Evolutionary conservation across 208 protist species (phyloP).

Genomic region (Trichomonas gallinae): DNA sequence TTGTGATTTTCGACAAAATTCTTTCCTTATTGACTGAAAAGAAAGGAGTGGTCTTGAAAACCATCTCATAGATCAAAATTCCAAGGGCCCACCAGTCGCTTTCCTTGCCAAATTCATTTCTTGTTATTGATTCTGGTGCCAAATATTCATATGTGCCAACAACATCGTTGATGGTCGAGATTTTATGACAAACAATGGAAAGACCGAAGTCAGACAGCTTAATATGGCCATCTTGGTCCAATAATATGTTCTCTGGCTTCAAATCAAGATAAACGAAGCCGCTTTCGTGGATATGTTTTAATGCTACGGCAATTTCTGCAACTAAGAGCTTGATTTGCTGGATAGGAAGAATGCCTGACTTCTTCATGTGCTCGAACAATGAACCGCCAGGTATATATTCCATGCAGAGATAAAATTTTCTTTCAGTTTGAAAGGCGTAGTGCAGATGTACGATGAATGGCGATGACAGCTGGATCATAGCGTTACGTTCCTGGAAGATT

Average conservation of each 20-base stretch:
- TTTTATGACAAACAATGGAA: background rate
- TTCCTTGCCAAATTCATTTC: no score
- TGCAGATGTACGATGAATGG: slow-evolving; percentile 44
- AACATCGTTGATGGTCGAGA: background rate
- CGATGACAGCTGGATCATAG: background rate
- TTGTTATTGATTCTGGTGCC: no score
- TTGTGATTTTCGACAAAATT: slow-evolving; percentile 52
- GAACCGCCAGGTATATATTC: slow-evolving; percentile 47
- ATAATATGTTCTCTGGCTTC: slow-evolving; percentile 56
- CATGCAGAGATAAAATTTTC: slow-evolving; percentile 43
- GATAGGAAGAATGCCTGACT: slow-evolving; percentile 22
- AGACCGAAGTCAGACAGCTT: slow-evolving; percentile 34
- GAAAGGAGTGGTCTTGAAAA: slow-evolving; percentile 53
- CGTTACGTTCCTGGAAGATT: background rate
- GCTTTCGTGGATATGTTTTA: slow-evolving; percentile 43
- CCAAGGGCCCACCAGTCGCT: slow-evolving; percentile 64
- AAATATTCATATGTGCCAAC: slow-evolving; percentile 4
- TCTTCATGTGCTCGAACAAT: slow-evolving; percentile 42
- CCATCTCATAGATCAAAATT: slow-evolving; percentile 59
- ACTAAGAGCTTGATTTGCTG: background rate
- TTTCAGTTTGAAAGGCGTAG: slow-evolving; percentile 46
- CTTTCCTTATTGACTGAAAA: slow-evolving; percentile 45
- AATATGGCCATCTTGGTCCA: slow-evolving; percentile 44
- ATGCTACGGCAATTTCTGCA: slow-evolving; percentile 29
- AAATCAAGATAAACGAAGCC: slow-evolving; percentile 49